Percentiles rank a stretch among this genome's conserved stretches.
Evolutionary conservation across 2,329 filamentous ascomycete species (phyloP).

Genomic region (Metarhizium humberi): DNA sequence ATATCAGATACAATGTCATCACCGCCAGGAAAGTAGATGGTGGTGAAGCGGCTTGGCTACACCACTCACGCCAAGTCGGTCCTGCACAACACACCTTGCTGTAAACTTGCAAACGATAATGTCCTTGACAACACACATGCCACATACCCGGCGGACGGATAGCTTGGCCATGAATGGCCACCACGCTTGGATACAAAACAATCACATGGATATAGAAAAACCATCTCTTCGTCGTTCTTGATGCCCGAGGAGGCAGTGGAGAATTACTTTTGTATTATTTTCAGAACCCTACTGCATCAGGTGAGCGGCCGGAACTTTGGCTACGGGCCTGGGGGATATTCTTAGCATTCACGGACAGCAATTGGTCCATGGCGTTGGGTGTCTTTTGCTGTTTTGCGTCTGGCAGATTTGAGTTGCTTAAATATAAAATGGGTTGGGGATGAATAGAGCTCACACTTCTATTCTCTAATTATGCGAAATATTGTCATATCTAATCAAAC

Average conservation of each 20-base stretch:
- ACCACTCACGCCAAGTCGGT: background rate
- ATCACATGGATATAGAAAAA: slow-evolving; percentile 3
- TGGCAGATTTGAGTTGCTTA: background rate
- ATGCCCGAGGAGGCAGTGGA: background rate
- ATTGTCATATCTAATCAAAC: background rate
- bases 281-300: slow-evolving; percentile 8
- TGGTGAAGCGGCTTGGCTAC: background rate
- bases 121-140: background rate
- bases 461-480: background rate
- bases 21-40: slow-evolving; percentile 26
- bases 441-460: background rate
- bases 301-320: slow-evolving; percentile 9
- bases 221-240: background rate
- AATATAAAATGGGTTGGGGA: background rate
- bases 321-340: slow-evolving; percentile 7
- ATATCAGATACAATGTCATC: slow-evolving; percentile 48
- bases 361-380: slow-evolving; percentile 12
- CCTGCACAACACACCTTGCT: background rate
- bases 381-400: background rate
- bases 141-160: background rate
- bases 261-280: slow-evolving; percentile 10
- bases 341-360: slow-evolving; percentile 12
- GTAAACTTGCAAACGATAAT: background rate
- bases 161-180: background rate
- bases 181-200: slow-evolving; percentile 5